phyloP scores from a whole-genome alignment of 352 stramenopile species.

The Phytophthora meadii region DNA sequence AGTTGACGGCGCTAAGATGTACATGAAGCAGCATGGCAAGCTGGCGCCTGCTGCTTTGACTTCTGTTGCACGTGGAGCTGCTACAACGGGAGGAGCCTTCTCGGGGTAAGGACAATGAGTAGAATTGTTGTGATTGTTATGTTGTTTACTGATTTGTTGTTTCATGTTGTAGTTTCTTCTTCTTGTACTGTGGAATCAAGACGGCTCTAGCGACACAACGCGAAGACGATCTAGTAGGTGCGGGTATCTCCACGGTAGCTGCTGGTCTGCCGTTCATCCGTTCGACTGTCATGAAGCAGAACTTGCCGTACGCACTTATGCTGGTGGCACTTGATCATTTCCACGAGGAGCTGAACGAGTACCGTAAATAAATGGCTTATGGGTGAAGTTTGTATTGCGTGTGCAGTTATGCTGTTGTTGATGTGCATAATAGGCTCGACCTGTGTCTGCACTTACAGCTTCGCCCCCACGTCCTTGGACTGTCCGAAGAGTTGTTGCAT shows the following conservation, averaged over 20 bases:
- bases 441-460: slow-evolving; percentile 34
- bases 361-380: slow-evolving; percentile 41
- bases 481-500: slow-evolving; percentile 76
- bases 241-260: slow-evolving; percentile 57
- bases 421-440: slow-evolving; percentile 7
- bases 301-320: slow-evolving; percentile 80
- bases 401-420: too few species aligned
- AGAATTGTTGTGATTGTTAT: background rate
- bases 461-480: slow-evolving; percentile 39
- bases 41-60: slow-evolving; percentile 55
- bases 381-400: too few species aligned
- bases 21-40: slow-evolving; percentile 64
- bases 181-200: slow-evolving; percentile 79
- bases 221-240: slow-evolving; percentile 65
- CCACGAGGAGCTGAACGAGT: slow-evolving; percentile 78
- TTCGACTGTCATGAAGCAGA: slow-evolving; percentile 72
- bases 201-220: slow-evolving; percentile 71
- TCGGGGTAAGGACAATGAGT: slow-evolving; percentile 41
- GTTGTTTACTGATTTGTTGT: background rate
- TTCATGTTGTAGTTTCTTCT: slow-evolving; percentile 65
- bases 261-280: slow-evolving; percentile 67
- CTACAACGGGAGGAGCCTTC: slow-evolving; percentile 65
- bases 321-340: slow-evolving; percentile 83
- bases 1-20: slow-evolving; percentile 74
- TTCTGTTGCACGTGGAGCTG: slow-evolving; percentile 55